Evolutionary conservation across 805 yeast genomes (phyloP), one percentile per base, ranked within the genome.

Genomic region (Nakazawaea anatomiae): DNA sequence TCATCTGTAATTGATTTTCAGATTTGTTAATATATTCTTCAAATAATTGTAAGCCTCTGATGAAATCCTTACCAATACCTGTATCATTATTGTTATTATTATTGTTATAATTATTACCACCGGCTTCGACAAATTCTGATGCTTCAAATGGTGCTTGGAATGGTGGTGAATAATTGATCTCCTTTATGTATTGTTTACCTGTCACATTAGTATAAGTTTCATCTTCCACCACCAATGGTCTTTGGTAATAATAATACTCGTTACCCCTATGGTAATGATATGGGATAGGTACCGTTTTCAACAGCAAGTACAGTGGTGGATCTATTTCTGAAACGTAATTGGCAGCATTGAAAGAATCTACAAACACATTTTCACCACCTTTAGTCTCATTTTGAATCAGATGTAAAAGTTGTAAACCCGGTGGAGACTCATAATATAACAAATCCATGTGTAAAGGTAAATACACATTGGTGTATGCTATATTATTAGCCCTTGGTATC

Each of bases 381-480:
- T 57, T 57, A 9, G 84, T 77, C 10, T 76, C 67, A 58, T 80
- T 79, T 45, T 72, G 65, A 38, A 82, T 74, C 48, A 79, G 74
- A 57, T 87, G 94, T 42, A 87, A 70, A 39, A 85, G 62, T 63
- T 87, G 91, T 42, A 87, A 67, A 0, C 92, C 92, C 1, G 95
- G 95, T 3, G 91, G 91, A 9, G 89, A 80, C 62, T 87, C 91
- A 60, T 85, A 82, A 66, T 86, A 87, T 44, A 82, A 72, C 29
- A 87, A 71, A 60, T 87, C 94, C 85, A 85, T 87, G 58, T 87
- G 95, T 46, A 87, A 70, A 2, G 90, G 90, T 40, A 87, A 71
- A 57, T 77, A 77, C 7, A 72, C 73, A 46, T 75, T 72, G 4
- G 94, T 83, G 59, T 84, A 79, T 4, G 91, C 91, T 47, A 87